Conservation (phyloP, 768 basidiomycete genomes). For the Clavaria fumosa region DNA sequence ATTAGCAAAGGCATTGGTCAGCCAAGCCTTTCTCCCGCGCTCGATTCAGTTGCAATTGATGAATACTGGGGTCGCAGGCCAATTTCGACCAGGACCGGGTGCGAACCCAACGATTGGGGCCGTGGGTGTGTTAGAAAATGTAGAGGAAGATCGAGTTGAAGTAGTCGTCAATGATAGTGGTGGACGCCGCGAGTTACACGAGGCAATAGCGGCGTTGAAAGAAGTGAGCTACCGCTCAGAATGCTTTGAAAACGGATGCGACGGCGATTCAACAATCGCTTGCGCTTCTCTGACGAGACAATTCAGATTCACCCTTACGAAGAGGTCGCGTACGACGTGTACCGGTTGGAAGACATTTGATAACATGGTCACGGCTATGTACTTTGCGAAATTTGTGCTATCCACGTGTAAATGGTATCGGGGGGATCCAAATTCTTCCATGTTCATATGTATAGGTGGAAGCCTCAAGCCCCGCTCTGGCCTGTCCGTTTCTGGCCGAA, state of each 20-base stretch:
- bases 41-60: neutral
- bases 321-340: slow-evolving; percentile 42
- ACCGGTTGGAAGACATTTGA: slow-evolving; percentile 31
- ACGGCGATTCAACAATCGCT: too few species aligned
- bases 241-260: too few species aligned
- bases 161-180: slow-evolving; percentile 29
- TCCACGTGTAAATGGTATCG: too few species aligned
- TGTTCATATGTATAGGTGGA: too few species aligned
- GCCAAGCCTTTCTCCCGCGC: slow-evolving; percentile 11
- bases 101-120: slow-evolving; percentile 33
- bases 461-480: too few species aligned
- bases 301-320: slow-evolving; percentile 39
- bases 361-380: neutral
- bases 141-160: slow-evolving; percentile 41
- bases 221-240: slow-evolving; percentile 23
- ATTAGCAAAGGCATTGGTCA: slow-evolving; percentile 36
- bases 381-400: too few species aligned
- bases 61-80: slow-evolving; percentile 20
- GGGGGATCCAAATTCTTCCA: too few species aligned
- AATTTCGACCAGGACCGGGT: slow-evolving; percentile 26
- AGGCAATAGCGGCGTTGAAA: slow-evolving; percentile 30
- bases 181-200: slow-evolving; percentile 20
- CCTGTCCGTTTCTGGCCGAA: too few species aligned
- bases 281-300: neutral
- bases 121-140: slow-evolving; percentile 27